Evolutionary conservation across 768 basidiomycete species (phyloP).

Genomic region (Dentipellis fragilis): DNA sequence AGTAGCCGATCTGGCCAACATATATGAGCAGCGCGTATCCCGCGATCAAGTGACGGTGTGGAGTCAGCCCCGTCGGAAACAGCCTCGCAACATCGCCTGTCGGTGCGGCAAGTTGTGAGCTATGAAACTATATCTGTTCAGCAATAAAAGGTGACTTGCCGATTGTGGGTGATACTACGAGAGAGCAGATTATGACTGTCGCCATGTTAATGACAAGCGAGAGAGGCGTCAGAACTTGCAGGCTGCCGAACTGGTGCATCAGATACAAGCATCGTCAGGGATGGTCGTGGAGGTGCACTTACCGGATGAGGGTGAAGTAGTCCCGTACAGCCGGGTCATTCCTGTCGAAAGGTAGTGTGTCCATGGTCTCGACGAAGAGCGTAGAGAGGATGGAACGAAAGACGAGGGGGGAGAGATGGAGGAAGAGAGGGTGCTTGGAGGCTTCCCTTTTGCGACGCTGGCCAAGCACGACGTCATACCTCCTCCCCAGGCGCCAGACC

Average conservation of each 20-base stretch:
- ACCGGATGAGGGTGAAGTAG: constrained; percentile 57
- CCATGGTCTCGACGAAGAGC: constrained; percentile 27
- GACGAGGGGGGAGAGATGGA: too few species aligned
- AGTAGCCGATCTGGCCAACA: constrained; percentile 71
- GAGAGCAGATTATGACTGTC: constrained; percentile 54
- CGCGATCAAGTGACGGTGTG: constrained; percentile 45
- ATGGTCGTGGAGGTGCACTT: constrained; percentile 3
- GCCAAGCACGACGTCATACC: too few species aligned
- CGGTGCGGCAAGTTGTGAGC: background rate
- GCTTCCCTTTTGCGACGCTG: too few species aligned
- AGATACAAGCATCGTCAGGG: background rate
- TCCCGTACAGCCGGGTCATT: constrained; percentile 53
- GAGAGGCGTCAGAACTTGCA: constrained; percentile 83
- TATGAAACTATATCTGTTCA: background rate
- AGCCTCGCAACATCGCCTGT: constrained; percentile 39
- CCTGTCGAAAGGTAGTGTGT: constrained; percentile 45
- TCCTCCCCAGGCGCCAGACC: too few species aligned
- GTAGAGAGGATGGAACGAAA: too few species aligned
- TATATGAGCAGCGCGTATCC: constrained; percentile 54
- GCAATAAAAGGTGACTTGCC: constrained; percentile 17
- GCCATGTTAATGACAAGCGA: constrained; percentile 77
- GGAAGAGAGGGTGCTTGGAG: too few species aligned
- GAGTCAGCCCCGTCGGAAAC: constrained; percentile 66
- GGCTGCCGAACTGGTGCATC: constrained; percentile 23
- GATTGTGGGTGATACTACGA: constrained; percentile 58